Evolutionary conservation across 2,329 filamentous ascomycete species (phyloP).

Genomic region (Exophiala phaeomuriformis): DNA sequence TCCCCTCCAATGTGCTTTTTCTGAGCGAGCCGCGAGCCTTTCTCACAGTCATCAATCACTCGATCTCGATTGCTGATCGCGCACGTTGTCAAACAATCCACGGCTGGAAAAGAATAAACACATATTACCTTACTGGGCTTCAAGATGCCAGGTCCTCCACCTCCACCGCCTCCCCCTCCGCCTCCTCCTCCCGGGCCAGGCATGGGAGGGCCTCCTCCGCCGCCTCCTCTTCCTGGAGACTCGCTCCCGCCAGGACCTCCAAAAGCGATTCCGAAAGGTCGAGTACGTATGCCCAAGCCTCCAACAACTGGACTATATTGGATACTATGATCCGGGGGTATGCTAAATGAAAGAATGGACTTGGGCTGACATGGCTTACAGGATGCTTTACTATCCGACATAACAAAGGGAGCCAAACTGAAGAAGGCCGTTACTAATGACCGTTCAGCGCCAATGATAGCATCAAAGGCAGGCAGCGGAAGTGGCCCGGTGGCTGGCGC

Average conservation of each 20-base stretch:
- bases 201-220: slow-evolving; percentile 54
- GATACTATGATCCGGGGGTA: background rate
- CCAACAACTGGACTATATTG: background rate
- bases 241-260: slow-evolving; percentile 53
- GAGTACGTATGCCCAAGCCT: slow-evolving; percentile 50
- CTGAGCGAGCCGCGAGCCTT: background rate
- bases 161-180: slow-evolving; percentile 41
- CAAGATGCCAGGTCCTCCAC: slow-evolving; percentile 23
- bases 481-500: slow-evolving; percentile 64
- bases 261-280: slow-evolving; percentile 47
- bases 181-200: slow-evolving; percentile 51
- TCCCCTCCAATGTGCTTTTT: background rate
- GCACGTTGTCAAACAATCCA: slow-evolving; percentile 1
- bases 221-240: slow-evolving; percentile 57
- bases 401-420: slow-evolving; percentile 68
- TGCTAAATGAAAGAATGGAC: background rate
- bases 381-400: slow-evolving; percentile 83
- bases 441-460: slow-evolving; percentile 71
- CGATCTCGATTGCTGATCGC: slow-evolving; percentile 5
- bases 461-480: slow-evolving; percentile 48
- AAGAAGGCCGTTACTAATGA: slow-evolving; percentile 90
- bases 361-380: slow-evolving; percentile 35
- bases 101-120: background rate
- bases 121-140: background rate
- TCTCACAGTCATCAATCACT: background rate